phyloP scores from a whole-genome alignment of 2,329 filamentous ascomycete species.

The Fusarium citri region DNA sequence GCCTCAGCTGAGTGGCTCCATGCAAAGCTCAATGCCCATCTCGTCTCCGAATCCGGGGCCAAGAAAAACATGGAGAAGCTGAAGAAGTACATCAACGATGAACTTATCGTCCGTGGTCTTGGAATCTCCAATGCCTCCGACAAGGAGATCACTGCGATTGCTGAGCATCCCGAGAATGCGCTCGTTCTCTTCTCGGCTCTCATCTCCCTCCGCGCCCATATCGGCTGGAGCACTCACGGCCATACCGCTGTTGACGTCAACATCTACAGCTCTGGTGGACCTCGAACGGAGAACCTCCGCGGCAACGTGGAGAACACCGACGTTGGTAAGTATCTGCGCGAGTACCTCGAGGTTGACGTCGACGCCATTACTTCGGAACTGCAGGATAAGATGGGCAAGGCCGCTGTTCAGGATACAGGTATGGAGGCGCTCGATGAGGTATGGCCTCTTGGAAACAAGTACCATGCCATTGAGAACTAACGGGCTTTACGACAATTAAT shows the following conservation, averaged over 20 bases:
- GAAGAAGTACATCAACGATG: constrained; percentile 73
- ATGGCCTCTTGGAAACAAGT: constrained; percentile 23
- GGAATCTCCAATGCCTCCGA: constrained; percentile 80
- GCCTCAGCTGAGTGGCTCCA: constrained; percentile 80
- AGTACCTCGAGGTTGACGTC: constrained; percentile 85
- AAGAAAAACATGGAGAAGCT: constrained; percentile 55
- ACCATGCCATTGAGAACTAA: constrained; percentile 23
- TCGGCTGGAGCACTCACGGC: constrained; percentile 95
- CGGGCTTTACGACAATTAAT: not conserved
- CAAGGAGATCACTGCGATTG: constrained; percentile 75
- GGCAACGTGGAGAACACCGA: constrained; percentile 98
- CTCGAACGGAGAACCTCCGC: constrained; percentile 70
- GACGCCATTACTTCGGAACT: constrained; percentile 82
- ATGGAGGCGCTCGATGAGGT: constrained; percentile 35
- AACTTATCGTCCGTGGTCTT: constrained; percentile 76
- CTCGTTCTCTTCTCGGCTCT: constrained; percentile 79
- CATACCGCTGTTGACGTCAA: constrained; percentile 97
- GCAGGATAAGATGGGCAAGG: constrained; percentile 61
- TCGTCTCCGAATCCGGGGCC: constrained; percentile 55
- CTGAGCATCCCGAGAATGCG: constrained; percentile 67
- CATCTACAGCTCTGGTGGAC: constrained; percentile 84
- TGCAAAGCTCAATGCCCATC: constrained; percentile 69
- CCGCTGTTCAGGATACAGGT: constrained; percentile 14
- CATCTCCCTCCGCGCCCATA: constrained; percentile 85
- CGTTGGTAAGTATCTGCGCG: constrained; percentile 81